phyloP scores from a whole-genome alignment of 768 basidiomycete species.

The Pleurotus eryngii region DNA sequence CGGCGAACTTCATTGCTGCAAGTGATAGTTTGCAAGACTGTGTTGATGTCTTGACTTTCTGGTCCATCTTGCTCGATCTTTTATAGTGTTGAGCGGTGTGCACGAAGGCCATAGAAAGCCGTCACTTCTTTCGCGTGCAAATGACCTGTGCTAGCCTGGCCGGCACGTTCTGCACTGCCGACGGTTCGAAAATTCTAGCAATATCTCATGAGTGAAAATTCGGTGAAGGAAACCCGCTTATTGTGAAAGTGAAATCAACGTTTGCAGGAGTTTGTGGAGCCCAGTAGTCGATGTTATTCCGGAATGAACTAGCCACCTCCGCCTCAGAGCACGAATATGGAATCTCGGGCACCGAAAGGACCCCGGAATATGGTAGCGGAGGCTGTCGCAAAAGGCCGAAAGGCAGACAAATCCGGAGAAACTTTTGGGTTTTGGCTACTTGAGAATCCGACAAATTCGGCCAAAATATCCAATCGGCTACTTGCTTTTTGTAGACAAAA shows the following conservation, averaged over 20 bases:
- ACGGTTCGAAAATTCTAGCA: neutral
- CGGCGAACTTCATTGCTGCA: slow-evolving; percentile 16
- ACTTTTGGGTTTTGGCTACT: too few species aligned
- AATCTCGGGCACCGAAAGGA: neutral
- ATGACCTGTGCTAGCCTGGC: neutral
- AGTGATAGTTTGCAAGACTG: neutral
- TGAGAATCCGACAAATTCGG: too few species aligned
- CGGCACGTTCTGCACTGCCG: neutral
- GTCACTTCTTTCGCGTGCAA: neutral
- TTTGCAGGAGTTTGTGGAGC: neutral
- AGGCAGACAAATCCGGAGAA: too few species aligned
- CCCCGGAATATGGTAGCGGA: too few species aligned
- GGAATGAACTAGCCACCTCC: neutral
- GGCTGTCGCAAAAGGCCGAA: too few species aligned
- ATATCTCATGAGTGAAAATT: neutral
- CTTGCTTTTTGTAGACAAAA: too few species aligned
- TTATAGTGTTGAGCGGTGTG: neutral
- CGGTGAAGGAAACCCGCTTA: neutral
- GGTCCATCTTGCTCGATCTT: neutral
- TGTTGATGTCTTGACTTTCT: too few species aligned
- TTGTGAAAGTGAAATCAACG: too few species aligned
- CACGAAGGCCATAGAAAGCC: neutral
- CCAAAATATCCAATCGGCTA: too few species aligned
- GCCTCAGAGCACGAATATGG: neutral
- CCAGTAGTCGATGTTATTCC: neutral